Percentiles rank a stretch among this genome's conserved stretches.
Conservation (phyloP, 805 yeast genomes). For the Monosporozyma unispora region DNA sequence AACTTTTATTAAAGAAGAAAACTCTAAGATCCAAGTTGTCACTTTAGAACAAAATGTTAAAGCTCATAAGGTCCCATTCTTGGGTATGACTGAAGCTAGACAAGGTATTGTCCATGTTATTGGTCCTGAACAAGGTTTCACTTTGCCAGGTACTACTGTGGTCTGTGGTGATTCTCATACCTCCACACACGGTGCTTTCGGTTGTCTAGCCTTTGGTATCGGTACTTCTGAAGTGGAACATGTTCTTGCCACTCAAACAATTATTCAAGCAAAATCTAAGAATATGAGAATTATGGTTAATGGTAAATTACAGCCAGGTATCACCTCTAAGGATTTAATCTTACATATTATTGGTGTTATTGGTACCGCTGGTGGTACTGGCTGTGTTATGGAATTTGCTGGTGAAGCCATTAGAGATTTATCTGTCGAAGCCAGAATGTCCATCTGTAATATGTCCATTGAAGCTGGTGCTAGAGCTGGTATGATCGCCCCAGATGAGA, state of each 20-base stretch:
- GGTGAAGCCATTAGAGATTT: conserved; percentile 87
- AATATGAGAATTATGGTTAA: conserved; percentile 85
- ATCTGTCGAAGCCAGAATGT: conserved; percentile 97
- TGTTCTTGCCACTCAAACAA: conserved; percentile 93
- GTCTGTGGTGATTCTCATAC: conserved; percentile 99
- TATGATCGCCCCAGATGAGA: conserved; percentile 94
- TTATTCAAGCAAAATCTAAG: conserved; percentile 89
- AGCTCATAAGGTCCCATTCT: conserved; percentile 81
- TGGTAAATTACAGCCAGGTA: conserved; percentile 79
- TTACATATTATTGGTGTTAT: conserved; percentile 91
- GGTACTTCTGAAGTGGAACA: conserved; percentile 99
- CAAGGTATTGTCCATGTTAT: conserved; percentile 98
- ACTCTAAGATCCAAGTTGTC: conserved; percentile 84
- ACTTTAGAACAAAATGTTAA: conserved; percentile 90
- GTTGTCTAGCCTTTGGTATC: conserved; percentile 94
- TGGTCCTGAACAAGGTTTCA: conserved; percentile 98
- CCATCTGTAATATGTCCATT: conserved; percentile 98
- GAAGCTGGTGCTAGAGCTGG: conserved; percentile 99
- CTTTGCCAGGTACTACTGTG: conserved; percentile 96
- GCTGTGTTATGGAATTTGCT: conserved; percentile 91
- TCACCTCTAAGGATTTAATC: conserved; percentile 92
- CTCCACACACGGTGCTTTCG: conserved; percentile 98
- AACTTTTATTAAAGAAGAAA: conserved; percentile 80
- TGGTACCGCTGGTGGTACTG: conserved; percentile 99
- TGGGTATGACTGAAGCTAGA: conserved; percentile 89